Evolutionary conservation across 257 asterid genomes (phyloP).

Genomic region (Catharanthus roseus): DNA sequence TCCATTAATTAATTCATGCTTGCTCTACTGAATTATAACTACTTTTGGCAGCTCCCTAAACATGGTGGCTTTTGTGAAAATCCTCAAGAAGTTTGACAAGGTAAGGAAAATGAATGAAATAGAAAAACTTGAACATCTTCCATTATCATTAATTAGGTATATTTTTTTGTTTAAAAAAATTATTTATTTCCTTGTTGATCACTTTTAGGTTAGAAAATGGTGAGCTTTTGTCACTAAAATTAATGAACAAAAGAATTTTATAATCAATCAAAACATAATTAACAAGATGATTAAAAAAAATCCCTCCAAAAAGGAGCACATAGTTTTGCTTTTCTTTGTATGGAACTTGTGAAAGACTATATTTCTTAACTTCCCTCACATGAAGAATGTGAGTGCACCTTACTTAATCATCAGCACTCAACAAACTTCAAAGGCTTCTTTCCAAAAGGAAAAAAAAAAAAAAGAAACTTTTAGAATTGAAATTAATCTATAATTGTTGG

Average conservation of each 20-base stretch:
- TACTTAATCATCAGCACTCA: background rate
- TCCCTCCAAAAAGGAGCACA: background rate
- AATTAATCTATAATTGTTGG: background rate
- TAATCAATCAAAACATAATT: background rate
- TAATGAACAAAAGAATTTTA: background rate
- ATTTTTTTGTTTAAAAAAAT: too few relatives aligned
- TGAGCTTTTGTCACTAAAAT: background rate
- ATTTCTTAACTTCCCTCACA: constrained; percentile 5
- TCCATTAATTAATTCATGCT: background rate
- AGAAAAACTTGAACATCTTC: background rate
- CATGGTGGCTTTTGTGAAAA: constrained; percentile 87
- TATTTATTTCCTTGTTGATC: background rate
- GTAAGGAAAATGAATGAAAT: constrained; percentile 25
- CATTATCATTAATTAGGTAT: too few relatives aligned
- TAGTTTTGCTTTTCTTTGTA: background rate
- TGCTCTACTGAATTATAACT: constrained; percentile 14
- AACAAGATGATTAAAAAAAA: background rate
- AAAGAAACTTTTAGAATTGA: background rate
- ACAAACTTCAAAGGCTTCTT: background rate
- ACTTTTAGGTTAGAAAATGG: background rate
- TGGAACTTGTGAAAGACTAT: background rate
- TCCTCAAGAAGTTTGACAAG: constrained; percentile 93
- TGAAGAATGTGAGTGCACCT: constrained; percentile 1
- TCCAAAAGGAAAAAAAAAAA: background rate
- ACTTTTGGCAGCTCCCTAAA: constrained; percentile 64